phyloP scores from a whole-genome alignment of 495 filamentous ascomycete genomes.

The Trichoderma virens region DNA sequence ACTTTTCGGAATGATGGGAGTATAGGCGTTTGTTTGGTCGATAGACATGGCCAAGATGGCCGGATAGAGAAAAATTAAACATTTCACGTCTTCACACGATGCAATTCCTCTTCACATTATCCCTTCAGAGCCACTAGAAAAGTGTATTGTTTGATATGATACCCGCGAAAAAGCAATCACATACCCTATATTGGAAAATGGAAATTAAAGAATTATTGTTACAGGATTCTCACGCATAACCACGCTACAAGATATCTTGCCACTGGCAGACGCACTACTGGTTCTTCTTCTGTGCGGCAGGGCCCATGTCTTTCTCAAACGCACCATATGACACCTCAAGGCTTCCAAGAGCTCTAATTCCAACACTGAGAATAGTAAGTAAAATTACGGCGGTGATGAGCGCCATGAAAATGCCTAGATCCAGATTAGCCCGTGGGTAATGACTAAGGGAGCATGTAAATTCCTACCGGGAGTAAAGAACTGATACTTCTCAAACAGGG shows the following conservation, averaged over 20 bases:
- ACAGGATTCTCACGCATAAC: not conserved
- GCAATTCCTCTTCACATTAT: not conserved
- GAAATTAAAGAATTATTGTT: not conserved
- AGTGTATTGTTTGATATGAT: not conserved
- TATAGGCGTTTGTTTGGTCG: constrained; percentile 8
- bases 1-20: not conserved
- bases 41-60: not conserved
- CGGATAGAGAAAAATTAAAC: not conserved
- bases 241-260: constrained; percentile 6
- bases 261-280: constrained; percentile 29
- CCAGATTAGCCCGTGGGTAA: constrained; percentile 13
- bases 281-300: constrained; percentile 78
- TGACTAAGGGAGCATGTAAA: not conserved
- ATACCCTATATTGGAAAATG: not conserved
- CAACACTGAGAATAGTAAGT: constrained; percentile 68
- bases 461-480: constrained; percentile 64
- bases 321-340: constrained; percentile 85
- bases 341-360: constrained; percentile 64
- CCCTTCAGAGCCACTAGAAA: not conserved
- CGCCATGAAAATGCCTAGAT: constrained; percentile 73
- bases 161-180: not conserved
- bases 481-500: constrained; percentile 86
- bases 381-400: constrained; percentile 55
- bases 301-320: constrained; percentile 93
- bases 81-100: not conserved